Base-by-base conservation (phyloP, 2,329 filamentous ascomycete species). In the Laburnicola sp. region DNA sequence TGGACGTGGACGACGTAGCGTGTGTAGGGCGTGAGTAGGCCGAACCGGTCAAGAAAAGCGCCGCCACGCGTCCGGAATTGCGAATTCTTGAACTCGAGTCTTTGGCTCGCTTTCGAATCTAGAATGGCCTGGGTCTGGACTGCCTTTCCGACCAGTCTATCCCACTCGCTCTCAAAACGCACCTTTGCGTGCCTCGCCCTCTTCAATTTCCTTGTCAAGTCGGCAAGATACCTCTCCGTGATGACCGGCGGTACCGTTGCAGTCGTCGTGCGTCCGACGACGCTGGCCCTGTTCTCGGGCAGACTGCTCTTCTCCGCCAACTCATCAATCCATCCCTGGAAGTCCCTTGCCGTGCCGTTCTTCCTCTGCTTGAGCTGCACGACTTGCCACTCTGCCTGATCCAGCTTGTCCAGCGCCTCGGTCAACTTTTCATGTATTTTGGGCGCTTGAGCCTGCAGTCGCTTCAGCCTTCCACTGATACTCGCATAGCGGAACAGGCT, bases 281-380 rank as follows among this genome's bases (percentile, higher is more conserved):
- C 65, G 34, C 59, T 60, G 1, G 74, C 66, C 39, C 80, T 76
- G 47, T 69, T 76, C 59, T 93, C 89, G 2, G 86, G 83, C 4
- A 90, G 73, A 61, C 83, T 86, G 38, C 86, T 85, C 57, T 87
- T 83, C 57, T 97, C 93, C 2, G 85, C 86, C 28, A 99, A 77
- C 67, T 99, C 94, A 60, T 97, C 93, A 58, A 99, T 96, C 94
- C 94, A 99, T 61, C 96, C 92, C 60, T 86, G 84, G 65, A 92
- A 94, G 36, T 88, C 82, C 48, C 79, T 77, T 4, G 89, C 86
- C 23, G 85, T 89, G 11, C 88, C 90, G 2, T 84, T 86, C 76
- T 96, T 97, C 60, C 91, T 84, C 58, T 86, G 85, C 58, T 86
- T 85, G 35, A 99, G 79, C 69, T 94, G 89, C 21, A 82, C 75